Evolutionary conservation across 2,329 filamentous ascomycete species (phyloP).

Genomic region (Hypoxylon sp.): DNA sequence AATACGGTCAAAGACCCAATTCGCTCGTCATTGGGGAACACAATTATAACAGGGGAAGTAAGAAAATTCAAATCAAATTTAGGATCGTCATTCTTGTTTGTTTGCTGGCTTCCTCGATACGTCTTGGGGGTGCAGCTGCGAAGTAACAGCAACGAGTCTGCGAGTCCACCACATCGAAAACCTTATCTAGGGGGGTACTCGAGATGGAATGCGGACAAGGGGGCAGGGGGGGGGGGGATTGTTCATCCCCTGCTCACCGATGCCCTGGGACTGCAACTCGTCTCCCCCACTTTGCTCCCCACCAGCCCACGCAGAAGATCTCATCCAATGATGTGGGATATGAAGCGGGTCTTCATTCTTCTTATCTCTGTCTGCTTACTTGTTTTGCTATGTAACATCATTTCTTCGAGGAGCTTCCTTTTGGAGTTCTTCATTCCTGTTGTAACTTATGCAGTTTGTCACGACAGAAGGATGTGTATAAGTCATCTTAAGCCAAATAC

Average conservation of each 20-base stretch:
- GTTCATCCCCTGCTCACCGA: slow-evolving; percentile 16
- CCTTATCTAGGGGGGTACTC: slow-evolving; percentile 7
- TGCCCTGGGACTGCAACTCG: slow-evolving; percentile 17
- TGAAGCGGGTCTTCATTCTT: slow-evolving; percentile 16
- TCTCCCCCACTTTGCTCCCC: slow-evolving; percentile 6
- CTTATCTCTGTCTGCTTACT: slow-evolving; percentile 36
- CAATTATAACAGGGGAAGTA: background rate
- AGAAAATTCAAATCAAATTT: too few relatives aligned
- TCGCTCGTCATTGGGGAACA: background rate
- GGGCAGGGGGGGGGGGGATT: slow-evolving; percentile 4
- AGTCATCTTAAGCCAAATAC: slow-evolving; percentile 2
- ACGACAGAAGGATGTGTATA: too few relatives aligned
- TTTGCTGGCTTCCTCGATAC: slow-evolving; percentile 7
- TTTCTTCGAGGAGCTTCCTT: slow-evolving; percentile 10
- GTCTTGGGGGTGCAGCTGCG: slow-evolving; percentile 19
- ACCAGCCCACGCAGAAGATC: slow-evolving; percentile 19
- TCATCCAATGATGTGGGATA: slow-evolving; percentile 21
- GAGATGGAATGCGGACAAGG: background rate
- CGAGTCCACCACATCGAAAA: slow-evolving; percentile 1
- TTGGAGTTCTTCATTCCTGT: slow-evolving; percentile 8
- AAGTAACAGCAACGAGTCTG: slow-evolving; percentile 7
- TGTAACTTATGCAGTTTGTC: background rate
- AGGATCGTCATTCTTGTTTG: too few relatives aligned
- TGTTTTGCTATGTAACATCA: slow-evolving; percentile 32
- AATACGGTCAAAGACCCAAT: background rate